Base-by-base conservation (phyloP, 2,329 filamentous ascomycete species). In the Colletotrichum sp. region DNA sequence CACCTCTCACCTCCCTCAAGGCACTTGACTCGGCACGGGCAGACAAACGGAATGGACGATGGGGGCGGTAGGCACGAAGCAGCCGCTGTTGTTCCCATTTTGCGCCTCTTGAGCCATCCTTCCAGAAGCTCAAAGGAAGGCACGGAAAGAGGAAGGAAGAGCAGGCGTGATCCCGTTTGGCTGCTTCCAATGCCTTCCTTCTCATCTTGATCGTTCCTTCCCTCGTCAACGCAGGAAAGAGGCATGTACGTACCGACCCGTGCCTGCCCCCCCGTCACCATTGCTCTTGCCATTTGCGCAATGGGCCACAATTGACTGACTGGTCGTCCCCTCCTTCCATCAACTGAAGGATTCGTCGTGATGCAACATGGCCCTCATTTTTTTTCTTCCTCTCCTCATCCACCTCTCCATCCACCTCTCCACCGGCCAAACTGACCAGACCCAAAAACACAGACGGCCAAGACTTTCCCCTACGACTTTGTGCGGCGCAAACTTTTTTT, bases 381-480 rank as follows among this genome's bases (percentile, higher is more conserved):
- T 26, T 9, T 5, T 7, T 26, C 6, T 24, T 24, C 4, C 3
- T 24, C 8, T 26, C 61, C 43, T 52, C 71, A 18, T 43, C 36
- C 36, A 43, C 36, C 16, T 43, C 60, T 32, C 69, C 60, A 38
- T 65, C 61, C 30, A 36, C 36, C 32, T 43, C 71, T 30, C 66
- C 66, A 43, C 71, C 34, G 30, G 43, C 62, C 73, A 21, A n/a
- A 34, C 58, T 34, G 30, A 58, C 62, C 73, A 21, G 26, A 34
- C 58, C 58, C 30, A 62, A 66, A 58, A 73, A 75, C 64, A 76
- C 70, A 32, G 70, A 73, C 73, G 26, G 73, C 73, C 73, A 73
- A 73, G 73, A 69, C 69, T 62, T 70, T 34, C 58, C 65, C 66
- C 16, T 55, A 64, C 64, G 56, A 26, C 26, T 32, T 26, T 32